phyloP scores from a whole-genome alignment of 805 yeast species.

The Sugiyamaella floridensis region DNA sequence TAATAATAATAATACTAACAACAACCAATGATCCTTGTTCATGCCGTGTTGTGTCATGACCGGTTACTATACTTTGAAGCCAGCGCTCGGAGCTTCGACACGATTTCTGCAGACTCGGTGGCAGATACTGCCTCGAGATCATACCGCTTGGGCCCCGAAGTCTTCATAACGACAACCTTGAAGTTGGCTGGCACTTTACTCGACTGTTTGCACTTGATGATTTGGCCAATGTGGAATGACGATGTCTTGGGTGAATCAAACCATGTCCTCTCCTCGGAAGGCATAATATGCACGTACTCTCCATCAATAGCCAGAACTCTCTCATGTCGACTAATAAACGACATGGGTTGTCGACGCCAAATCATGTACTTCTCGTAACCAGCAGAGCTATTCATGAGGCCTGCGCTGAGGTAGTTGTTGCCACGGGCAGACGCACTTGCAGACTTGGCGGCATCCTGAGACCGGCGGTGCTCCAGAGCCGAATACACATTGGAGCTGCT shows the following conservation, averaged over 20 bases:
- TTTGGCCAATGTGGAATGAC: conserved; percentile 77
- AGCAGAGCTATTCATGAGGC: conserved; percentile 32
- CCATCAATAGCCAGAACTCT: conserved; percentile 86
- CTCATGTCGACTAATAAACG: conserved; percentile 73
- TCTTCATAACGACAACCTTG: conserved; percentile 68
- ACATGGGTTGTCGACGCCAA: conserved; percentile 82
- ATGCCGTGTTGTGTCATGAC: background rate
- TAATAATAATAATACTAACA: background rate
- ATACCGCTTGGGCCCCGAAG: conserved; percentile 69
- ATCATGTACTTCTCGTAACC: conserved; percentile 81
- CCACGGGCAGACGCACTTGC: conserved; percentile 4
- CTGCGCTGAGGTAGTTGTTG: conserved; percentile 10
- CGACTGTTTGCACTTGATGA: conserved; percentile 68
- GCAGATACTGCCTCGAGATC: conserved; percentile 71
- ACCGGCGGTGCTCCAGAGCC: conserved; percentile 13
- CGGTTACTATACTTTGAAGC: conserved; percentile 43
- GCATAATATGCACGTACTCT: conserved; percentile 83
- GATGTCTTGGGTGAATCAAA: conserved; percentile 73
- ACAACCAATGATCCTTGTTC: no score
- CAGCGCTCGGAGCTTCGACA: conserved; percentile 57
- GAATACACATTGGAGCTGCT: conserved; percentile 3
- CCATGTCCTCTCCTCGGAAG: conserved; percentile 71
- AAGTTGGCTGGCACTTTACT: conserved; percentile 69
- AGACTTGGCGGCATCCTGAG: conserved; percentile 8
- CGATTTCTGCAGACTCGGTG: conserved; percentile 63